Base-by-base conservation (phyloP, 495 filamentous ascomycete genomes). In the Gamarada debralockiae region DNA sequence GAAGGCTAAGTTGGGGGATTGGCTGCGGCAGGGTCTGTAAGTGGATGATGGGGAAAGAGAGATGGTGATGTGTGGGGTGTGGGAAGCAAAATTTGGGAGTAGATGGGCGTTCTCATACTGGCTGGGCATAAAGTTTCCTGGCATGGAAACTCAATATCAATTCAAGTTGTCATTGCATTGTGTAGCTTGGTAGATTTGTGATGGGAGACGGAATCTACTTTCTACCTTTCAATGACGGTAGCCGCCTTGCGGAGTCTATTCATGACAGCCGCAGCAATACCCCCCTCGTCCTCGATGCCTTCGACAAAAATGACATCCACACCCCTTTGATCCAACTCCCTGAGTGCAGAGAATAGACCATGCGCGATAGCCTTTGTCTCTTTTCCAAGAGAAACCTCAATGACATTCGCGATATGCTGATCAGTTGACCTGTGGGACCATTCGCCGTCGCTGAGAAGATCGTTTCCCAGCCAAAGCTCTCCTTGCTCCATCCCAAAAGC, bases 191-290 rank as follows among this genome's bases (percentile, higher is more conserved):
- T n/a, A n/a, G n/a, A n/a, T n/a, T n/a, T n/a, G n/a, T n/a, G n/a
- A n/a, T 34, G 29, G 29, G 29, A 34, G 14, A 15, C 38, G 17
- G 8, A 7, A 40, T 38, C 36, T 47, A n/a, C n/a, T n/a, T 7
- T 44, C 38, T 48, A 44, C 23, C 38, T 44, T 22, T 44, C 23
- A 14, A 47, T 47, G 6, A 47, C 9, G 2, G 44, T 33, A 18
- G 44, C 44, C 15, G 92, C 92, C 71, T 97, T 97, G 42, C 93
- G 73, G 7, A 97, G 70, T 57, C 92, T 75, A 63, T 98, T 98
- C 95, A 98, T 97, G 39, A 98, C 83, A 8, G 93, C 95, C 15
- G 90, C 87, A n/a, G 90, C 89, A 50, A 92, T 81, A 62, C 89
- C 85, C 33, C 84, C 85, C 36, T 87, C 81, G 59, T 93, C 92